phyloP scores from a whole-genome alignment of 352 stramenopile species.

The Phytophthora macrochlamydospora region DNA sequence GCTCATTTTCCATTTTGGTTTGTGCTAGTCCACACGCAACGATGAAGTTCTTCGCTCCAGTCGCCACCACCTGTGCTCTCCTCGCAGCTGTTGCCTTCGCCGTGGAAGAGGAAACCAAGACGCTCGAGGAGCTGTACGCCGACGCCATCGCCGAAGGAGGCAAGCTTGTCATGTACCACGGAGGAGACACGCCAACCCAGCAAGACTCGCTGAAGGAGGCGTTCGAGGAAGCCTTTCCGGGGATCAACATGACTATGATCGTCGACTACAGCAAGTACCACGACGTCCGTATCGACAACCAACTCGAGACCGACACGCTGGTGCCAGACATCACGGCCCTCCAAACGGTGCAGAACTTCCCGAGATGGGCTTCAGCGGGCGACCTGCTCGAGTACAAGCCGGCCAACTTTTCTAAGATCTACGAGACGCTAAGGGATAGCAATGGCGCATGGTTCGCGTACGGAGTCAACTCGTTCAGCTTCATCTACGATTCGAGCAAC shows the following conservation, averaged over 20 bases:
- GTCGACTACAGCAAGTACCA: slow-evolving; percentile 63
- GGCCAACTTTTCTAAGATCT: slow-evolving; percentile 51
- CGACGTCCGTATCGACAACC: slow-evolving; percentile 63
- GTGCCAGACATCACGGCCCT: slow-evolving; percentile 46
- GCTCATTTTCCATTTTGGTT: background rate
- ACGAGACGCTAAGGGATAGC: slow-evolving; percentile 37
- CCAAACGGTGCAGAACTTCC: slow-evolving; percentile 56
- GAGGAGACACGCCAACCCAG: slow-evolving; percentile 39
- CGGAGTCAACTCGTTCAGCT: slow-evolving; percentile 40
- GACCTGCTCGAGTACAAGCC: slow-evolving; percentile 57
- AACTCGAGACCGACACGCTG: slow-evolving; percentile 45
- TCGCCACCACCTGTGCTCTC: slow-evolving; percentile 5
- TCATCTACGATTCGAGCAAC: slow-evolving; percentile 33
- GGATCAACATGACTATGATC: slow-evolving; percentile 58
- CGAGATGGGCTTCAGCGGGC: slow-evolving; percentile 37
- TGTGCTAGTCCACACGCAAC: background rate
- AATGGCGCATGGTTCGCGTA: slow-evolving; percentile 39
- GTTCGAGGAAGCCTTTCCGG: slow-evolving; percentile 38
- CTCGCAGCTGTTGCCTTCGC: background rate
- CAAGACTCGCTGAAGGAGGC: slow-evolving; percentile 22
- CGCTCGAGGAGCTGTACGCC: slow-evolving; percentile 47
- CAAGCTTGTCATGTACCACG: slow-evolving; percentile 49
- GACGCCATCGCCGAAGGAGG: slow-evolving; percentile 50
- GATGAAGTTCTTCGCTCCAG: slow-evolving; percentile 21
- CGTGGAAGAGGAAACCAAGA: slow-evolving; percentile 48